Base-by-base conservation (phyloP, 2,329 filamentous ascomycete species). In the Colletotrichum chlorophyti region DNA sequence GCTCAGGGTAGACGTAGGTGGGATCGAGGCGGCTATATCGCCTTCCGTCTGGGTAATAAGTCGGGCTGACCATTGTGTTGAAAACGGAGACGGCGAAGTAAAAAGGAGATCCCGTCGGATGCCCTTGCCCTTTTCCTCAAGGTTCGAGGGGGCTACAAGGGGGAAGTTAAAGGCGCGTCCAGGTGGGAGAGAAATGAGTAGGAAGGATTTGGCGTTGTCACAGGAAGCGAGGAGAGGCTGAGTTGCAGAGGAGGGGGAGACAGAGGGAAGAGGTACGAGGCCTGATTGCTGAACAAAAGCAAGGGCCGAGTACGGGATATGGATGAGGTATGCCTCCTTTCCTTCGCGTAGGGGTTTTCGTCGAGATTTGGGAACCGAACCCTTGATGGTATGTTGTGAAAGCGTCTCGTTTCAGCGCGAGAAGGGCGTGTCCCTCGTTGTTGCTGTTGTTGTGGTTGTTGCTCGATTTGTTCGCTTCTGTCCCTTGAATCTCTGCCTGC, bases 1-100 rank as follows among this genome's bases (percentile, higher is more conserved):
- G 72, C 12, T 79, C 74, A 19, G 70, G 45, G 34, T 69, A 67
- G 53, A 70, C 43, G 34, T 77, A 78, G 9, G 73, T 71, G 43
- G 74, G 72, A 60, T 70, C 75, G 45, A 65, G 63, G 49, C 72
- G 72, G 63, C 71, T 76, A 74, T 75, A 76, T 72, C 75, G 72
- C 71, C 72, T 67, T 62, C 69, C 67, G 58, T 76, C 73, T 60
- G 69, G 62, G 69, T 74, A 78, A 60, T 68, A 74, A 51, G 69
- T 66, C 37, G 76, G 75, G 66, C 73, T 74, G 58, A 78, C 76
- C 78, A 80, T 80, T 66, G 75, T 57, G 61, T 61, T 23, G 34
- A 32, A 24, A 14, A 24, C 14, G 11, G 23, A 11, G 23, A 32
- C 15, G 23, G 6, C 21, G 12, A 32, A 21, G 17, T 15, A 29